Evolutionary conservation across 805 yeast species (phyloP).

Genomic region (Starmerella floris): DNA sequence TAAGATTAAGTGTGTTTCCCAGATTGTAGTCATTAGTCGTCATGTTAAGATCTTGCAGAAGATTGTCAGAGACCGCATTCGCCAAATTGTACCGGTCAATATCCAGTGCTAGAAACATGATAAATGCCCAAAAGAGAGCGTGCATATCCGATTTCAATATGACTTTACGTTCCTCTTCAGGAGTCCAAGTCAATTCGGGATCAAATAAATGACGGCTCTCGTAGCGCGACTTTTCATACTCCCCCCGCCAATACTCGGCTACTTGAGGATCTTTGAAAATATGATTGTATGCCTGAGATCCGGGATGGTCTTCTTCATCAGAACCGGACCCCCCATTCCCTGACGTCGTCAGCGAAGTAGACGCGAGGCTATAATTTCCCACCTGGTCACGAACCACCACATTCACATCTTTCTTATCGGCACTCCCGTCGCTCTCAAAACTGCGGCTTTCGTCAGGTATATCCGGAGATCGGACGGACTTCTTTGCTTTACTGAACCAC

Average conservation of each 20-base stretch:
- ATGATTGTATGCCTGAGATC: slow-evolving; percentile 13
- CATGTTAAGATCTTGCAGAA: slow-evolving; percentile 39
- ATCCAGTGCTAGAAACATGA: slow-evolving; percentile 47
- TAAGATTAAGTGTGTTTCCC: slow-evolving; percentile 44
- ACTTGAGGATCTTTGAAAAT: slow-evolving; percentile 36
- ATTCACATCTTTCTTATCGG: background rate
- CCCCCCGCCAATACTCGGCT: slow-evolving; percentile 33
- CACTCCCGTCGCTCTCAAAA: too few relatives aligned
- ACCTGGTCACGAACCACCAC: background rate
- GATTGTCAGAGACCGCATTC: slow-evolving; percentile 46
- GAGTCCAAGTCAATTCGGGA: slow-evolving; percentile 44
- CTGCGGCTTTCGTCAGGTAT: too few relatives aligned
- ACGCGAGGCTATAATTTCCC: background rate
- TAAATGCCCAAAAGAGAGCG: slow-evolving; percentile 44
- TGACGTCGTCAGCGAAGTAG: background rate
- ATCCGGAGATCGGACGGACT: too few relatives aligned
- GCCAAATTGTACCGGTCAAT: slow-evolving; percentile 45
- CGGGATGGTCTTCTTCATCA: slow-evolving; percentile 6
- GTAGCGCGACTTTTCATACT: slow-evolving; percentile 39
- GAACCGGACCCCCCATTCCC: too few relatives aligned
- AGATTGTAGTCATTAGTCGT: slow-evolving; percentile 45
- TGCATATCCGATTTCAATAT: slow-evolving; percentile 41
- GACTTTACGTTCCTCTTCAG: slow-evolving; percentile 37
- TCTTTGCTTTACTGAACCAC: too few relatives aligned
- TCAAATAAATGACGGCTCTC: slow-evolving; percentile 46